Evolutionary conservation across 768 basidiomycete genomes (phyloP), one percentile per base, ranked within the genome.

Genomic region (Tulasnella sp.): DNA sequence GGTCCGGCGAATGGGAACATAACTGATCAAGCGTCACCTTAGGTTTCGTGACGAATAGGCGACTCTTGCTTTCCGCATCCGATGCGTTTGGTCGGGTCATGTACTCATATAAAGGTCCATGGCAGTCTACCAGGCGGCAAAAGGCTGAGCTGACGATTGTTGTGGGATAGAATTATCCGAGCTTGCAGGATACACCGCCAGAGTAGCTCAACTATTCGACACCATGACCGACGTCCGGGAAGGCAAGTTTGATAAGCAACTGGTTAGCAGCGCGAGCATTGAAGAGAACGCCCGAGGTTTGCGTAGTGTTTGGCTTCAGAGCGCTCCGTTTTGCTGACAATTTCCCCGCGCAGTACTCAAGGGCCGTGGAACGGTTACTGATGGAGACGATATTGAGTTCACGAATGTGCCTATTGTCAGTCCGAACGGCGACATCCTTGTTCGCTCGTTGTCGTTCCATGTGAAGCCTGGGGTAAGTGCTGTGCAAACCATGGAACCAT

Each of bases 31-130:
- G 37, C 58, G 48, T 48, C 76, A 58, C 42, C 18, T 22, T 81
- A 96, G 96, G 96, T 75, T 98, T 99, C 84, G 94, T 99, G 22
- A 99, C 97, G n/a, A 99, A 99, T 84, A 89, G 96, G 77, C 90
- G 96, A 31, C 89, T 98, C 54, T 87, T 98, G 14, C 87, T 98
- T 22, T 96, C 95, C n/a, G 91, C 95, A 4, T 80, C 82, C 91
- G 97, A 99, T 87, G 97, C 97, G 0, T 94, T 98, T 83, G 96
- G 96, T 44, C 91, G 97, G 28, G 92, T 98, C 41, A 96, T 99
- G 95, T 97, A 97, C 85, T 96, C 95, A 3, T 98, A 98, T 88
- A 98, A 98, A 86, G 87, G 87, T 83, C 40, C 22, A 44, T 72
- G 1, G 3, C 40, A 50, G 1, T 24, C 28, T 40, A n/a, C 40